phyloP scores from a whole-genome alignment of 176 grass and related monocot genomes.

The Hyparrhenia diplandra region DNA sequence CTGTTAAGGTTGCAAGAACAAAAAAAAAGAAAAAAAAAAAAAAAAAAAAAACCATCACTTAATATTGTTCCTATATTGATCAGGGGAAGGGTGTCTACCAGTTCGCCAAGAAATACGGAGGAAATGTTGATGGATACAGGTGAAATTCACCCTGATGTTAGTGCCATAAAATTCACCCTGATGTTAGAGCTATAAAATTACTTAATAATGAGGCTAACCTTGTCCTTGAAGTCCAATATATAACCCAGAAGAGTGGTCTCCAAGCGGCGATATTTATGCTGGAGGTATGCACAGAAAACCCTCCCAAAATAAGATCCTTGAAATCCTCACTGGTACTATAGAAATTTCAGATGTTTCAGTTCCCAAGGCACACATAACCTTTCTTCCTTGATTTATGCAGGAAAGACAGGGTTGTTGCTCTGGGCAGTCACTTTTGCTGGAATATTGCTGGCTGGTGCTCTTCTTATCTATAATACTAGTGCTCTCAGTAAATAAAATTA shows the following conservation, averaged over 20 bases:
- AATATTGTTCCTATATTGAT: slow-evolving; percentile 20
- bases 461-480: slow-evolving; percentile 91
- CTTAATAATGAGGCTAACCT: background rate
- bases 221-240: slow-evolving; percentile 72
- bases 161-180: too few species aligned
- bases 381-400: slow-evolving; percentile 43
- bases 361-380: background rate
- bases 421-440: slow-evolving; percentile 79
- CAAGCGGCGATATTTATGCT: slow-evolving; percentile 64
- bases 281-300: slow-evolving; percentile 51
- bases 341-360: background rate
- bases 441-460: slow-evolving; percentile 68
- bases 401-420: slow-evolving; percentile 76
- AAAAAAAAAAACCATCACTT: background rate
- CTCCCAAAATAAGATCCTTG: background rate
- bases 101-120: slow-evolving; percentile 78
- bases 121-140: slow-evolving; percentile 79
- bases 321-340: background rate
- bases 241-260: slow-evolving; percentile 68
- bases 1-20: background rate
- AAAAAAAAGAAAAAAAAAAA: background rate
- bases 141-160: background rate
- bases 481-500: slow-evolving; percentile 21
- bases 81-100: slow-evolving; percentile 77
- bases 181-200: too few species aligned